A percentile compares a stretch with the other conserved stretches of the same genome.
These are phyloP conservation scores for Botrytis fragariae DNA, from an alignment of 2,329 filamentous ascomycete genomes.

Conservation along the genomic window DNA sequence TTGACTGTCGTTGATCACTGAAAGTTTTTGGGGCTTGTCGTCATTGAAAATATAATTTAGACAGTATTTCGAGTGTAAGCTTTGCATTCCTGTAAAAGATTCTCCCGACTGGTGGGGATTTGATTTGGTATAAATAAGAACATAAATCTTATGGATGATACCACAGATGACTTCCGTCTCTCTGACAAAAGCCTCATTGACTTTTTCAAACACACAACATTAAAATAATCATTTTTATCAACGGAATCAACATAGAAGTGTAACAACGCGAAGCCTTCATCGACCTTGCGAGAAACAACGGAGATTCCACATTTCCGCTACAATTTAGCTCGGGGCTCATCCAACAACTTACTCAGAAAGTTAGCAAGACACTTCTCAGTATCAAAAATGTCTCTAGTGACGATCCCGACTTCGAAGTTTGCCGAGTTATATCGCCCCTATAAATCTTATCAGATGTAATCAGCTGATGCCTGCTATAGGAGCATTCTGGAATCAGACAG, in stretches of 20 bases:
- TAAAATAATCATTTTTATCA: not conserved
- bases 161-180: not conserved
- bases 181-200: too few species aligned
- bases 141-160: not conserved
- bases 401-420: not conserved
- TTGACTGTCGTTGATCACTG: not conserved
- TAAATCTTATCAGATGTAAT: not conserved
- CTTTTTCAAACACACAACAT: not conserved
- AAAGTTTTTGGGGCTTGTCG: too few species aligned
- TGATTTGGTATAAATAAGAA: not conserved
- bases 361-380: not conserved
- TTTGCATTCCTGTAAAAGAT: not conserved
- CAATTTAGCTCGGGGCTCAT: not conserved
- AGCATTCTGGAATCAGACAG: not conserved
- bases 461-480: not conserved
- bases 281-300: not conserved
- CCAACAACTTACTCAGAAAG: not conserved
- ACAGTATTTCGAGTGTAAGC: not conserved
- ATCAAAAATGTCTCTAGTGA: not conserved
- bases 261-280: not conserved
- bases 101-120: not conserved
- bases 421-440: not conserved
- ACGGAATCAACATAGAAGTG: not conserved
- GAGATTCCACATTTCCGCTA: not conserved
- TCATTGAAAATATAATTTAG: not conserved